phyloP scores from a whole-genome alignment of 306 rosid genomes.

The Prunus persica region Prunus_persica_NCBIv2 NC_034010.1:2726501-2727000 shows the following conservation, averaged over 20 bases:
- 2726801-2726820: constrained; percentile 25
- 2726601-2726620: constrained; percentile 5
- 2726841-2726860: not conserved
- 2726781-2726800: constrained; percentile 2
- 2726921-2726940: constrained; percentile 3
- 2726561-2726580: not conserved
- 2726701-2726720: not conserved
- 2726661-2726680: constrained; percentile 13
- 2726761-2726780: constrained; percentile 1
- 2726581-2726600: constrained; percentile 14
- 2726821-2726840: not conserved
- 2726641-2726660: not conserved
- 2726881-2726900: constrained; percentile 4
- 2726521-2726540: not conserved
- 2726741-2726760: not conserved
- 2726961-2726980: not conserved
- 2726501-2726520: not conserved
- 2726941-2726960: constrained; percentile 13
- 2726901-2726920: constrained; percentile 27
- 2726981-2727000: too few species aligned
- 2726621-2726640: not conserved
- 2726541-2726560: not conserved
- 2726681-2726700: constrained; percentile 14
- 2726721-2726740: constrained; percentile 1
- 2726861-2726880: constrained; percentile 19